Base-by-base conservation (phyloP, 140 eudicot genomes). In the Anethum foeniculum region DNA sequence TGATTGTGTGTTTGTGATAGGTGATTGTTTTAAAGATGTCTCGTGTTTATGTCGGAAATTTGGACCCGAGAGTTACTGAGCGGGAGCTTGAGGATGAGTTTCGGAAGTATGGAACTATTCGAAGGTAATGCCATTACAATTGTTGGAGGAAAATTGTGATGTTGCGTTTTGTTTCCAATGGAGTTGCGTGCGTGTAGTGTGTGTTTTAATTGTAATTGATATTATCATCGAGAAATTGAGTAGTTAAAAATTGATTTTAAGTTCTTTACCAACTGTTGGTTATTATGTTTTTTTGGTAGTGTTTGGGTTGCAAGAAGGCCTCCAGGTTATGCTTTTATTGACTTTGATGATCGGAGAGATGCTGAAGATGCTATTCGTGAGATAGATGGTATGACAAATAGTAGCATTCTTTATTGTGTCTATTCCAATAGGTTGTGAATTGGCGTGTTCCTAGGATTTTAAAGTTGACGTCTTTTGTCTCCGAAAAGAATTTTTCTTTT, bases 271-370 rank as follows among this genome's bases (percentile, higher is more conserved):
- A 47, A 71, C 14, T 36, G 27, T 5, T 78, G 41, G 32, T 39
- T 30, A 5, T 41, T 56, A 5, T 67, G 44, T 68, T 27, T 19
- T 82, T 68, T 32, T 34, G 14, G 16, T 12, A 91, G 96, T 82
- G 96, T 91, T 5, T 91, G 96, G 96, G 96, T 91, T 88, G 96
- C 96, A 36, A 83, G 94, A 80, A 82, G 93, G 46, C 96, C 96
- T 65, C 96, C 96, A 13, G 96, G 96, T 19, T 91, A 91, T 83
- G 97, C 87, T 38, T 91, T 91, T 67, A 83, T 91, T 72, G 97
- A 91, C 79, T 91, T 91, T 48, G 97, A 91, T 83, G 97, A 91
- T 77, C 85, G 80, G 58, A 81, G 94, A 84, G 97, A 91, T 82
- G 97, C 97, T 18, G 87, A 84, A 23, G 97, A 91, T 76, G 97